A percentile compares a stretch with the other conserved stretches of the same genome.
phyloP scores from a whole-genome alignment of 352 stramenopile species.

The Pythium aquatile region DNA sequence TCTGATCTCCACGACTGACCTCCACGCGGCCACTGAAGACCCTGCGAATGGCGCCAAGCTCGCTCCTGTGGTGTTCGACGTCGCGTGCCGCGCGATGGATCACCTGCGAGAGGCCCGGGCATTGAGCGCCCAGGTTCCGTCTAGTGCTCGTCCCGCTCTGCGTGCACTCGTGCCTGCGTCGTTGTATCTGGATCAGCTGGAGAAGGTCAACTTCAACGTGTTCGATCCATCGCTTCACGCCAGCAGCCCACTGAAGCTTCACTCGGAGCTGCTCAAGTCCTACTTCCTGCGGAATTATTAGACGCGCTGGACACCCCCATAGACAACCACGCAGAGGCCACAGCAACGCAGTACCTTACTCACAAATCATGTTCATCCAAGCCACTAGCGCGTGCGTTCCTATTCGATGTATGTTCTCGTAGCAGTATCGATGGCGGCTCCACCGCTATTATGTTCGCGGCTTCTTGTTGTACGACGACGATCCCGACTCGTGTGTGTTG shows the following conservation, averaged over 20 bases:
- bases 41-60: constrained; percentile 60
- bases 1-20: constrained; percentile 45
- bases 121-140: constrained; percentile 53
- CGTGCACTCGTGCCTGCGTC: constrained; percentile 65
- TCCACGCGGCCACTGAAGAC: constrained; percentile 62
- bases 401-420: neutral
- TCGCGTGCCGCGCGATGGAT: constrained; percentile 80
- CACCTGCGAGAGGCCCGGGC: constrained; percentile 75
- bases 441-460: constrained; percentile 23
- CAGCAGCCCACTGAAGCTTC: constrained; percentile 55
- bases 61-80: constrained; percentile 85
- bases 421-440: neutral
- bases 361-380: constrained; percentile 3
- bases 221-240: constrained; percentile 58
- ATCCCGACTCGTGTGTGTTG: constrained; percentile 31
- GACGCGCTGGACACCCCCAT: neutral
- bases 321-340: neutral
- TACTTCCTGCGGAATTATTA: constrained; percentile 83
- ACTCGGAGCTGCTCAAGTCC: constrained; percentile 70
- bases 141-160: constrained; percentile 54
- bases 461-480: constrained; percentile 62
- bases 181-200: constrained; percentile 64
- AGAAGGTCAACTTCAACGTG: constrained; percentile 80
- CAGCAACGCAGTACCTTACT: neutral
- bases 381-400: neutral